Conservation (phyloP, 2,329 filamentous ascomycete species). For the Diplodia intermedia region DNA sequence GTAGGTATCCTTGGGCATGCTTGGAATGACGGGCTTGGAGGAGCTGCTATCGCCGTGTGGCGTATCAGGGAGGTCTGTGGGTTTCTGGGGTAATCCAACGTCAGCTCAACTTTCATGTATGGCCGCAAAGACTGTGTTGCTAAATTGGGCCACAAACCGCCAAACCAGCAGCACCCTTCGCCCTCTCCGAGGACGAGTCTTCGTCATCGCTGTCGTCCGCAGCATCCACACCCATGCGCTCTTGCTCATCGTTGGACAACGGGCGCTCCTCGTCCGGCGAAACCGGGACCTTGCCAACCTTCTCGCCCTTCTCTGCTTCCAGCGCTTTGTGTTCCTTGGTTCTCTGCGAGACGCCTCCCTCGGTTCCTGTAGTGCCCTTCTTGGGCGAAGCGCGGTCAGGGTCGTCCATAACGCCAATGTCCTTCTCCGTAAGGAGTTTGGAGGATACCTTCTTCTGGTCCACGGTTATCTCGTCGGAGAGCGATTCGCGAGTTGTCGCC, state of each 20-base stretch:
- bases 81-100: slow-evolving; percentile 66
- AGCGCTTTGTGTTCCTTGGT: slow-evolving; percentile 75
- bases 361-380: slow-evolving; percentile 85
- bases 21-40: slow-evolving; percentile 69
- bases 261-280: slow-evolving; percentile 86
- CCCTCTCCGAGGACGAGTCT: slow-evolving; percentile 43
- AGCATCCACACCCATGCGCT: slow-evolving; percentile 62
- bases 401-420: slow-evolving; percentile 89
- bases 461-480: slow-evolving; percentile 48
- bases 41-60: slow-evolving; percentile 67
- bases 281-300: slow-evolving; percentile 76
- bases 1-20: slow-evolving; percentile 63
- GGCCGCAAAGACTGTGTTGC: neutral
- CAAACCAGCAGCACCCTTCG: slow-evolving; percentile 49
- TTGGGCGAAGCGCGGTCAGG: slow-evolving; percentile 76
- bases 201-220: slow-evolving; percentile 50
- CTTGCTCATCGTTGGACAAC: slow-evolving; percentile 79
- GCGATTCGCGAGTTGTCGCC: slow-evolving; percentile 13
- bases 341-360: slow-evolving; percentile 88
- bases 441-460: slow-evolving; percentile 39
- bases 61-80: slow-evolving; percentile 77
- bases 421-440: slow-evolving; percentile 50
- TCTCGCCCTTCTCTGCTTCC: slow-evolving; percentile 70
- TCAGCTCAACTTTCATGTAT: slow-evolving; percentile 4
- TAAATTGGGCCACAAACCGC: slow-evolving; percentile 59